phyloP scores from a whole-genome alignment of 2,329 filamentous ascomycete species.

The Ophiostoma perfectum region DNA sequence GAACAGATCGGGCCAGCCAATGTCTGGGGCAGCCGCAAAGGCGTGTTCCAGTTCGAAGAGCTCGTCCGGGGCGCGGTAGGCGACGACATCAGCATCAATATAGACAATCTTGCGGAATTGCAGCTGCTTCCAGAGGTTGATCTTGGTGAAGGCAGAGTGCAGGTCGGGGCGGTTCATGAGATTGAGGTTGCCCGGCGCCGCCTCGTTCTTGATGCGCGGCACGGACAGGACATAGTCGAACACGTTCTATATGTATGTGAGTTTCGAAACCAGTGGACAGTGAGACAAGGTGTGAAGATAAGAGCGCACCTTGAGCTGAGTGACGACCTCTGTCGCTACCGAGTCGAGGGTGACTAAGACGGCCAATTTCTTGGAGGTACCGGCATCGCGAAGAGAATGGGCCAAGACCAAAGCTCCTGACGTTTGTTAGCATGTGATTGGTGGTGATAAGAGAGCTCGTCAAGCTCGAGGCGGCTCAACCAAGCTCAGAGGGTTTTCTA shows the following conservation, averaged over 20 bases:
- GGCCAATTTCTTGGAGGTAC: slow-evolving; percentile 78
- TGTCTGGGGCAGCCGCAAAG: slow-evolving; percentile 77
- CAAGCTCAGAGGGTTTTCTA: too few species aligned
- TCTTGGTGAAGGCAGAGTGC: slow-evolving; percentile 92
- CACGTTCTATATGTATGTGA: slow-evolving; percentile 45
- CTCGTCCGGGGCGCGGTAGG: slow-evolving; percentile 84
- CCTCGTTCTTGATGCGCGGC: slow-evolving; percentile 68
- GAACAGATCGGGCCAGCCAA: slow-evolving; percentile 97
- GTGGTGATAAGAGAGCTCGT: background rate
- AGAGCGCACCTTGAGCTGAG: slow-evolving; percentile 55
- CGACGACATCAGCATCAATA: slow-evolving; percentile 90
- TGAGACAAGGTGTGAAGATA: too few species aligned
- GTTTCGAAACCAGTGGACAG: too few species aligned
- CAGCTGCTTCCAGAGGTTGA: slow-evolving; percentile 84
- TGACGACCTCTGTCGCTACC: slow-evolving; percentile 67
- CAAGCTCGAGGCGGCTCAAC: too few species aligned
- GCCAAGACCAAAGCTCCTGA: slow-evolving; percentile 86
- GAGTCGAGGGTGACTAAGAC: slow-evolving; percentile 77
- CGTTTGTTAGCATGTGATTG: slow-evolving; percentile 21
- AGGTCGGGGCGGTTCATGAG: slow-evolving; percentile 90
- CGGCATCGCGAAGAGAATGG: slow-evolving; percentile 88
- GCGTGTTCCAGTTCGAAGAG: slow-evolving; percentile 63
- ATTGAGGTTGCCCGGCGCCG: slow-evolving; percentile 68
- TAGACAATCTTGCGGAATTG: slow-evolving; percentile 93
- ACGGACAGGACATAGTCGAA: slow-evolving; percentile 90